These are phyloP conservation scores for Prunella vulgaris DNA, from an alignment of 257 asterid genomes.

Conservation along the genomic window DNA sequence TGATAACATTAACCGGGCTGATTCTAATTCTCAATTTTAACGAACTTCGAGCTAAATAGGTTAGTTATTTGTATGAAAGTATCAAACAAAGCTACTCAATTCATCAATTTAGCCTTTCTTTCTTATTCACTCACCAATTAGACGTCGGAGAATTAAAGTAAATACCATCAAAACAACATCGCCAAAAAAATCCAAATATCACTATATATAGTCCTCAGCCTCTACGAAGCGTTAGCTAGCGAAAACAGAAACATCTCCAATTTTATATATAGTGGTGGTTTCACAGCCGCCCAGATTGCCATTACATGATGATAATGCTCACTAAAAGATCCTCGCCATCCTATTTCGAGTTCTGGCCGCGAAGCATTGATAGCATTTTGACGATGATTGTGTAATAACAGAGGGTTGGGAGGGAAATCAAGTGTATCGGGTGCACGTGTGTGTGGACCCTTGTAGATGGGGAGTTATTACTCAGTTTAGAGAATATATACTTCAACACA, in stretches of 20 bases:
- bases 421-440: conserved; percentile 92
- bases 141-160: conserved; percentile 11
- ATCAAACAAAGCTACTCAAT: too few species aligned
- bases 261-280: conserved; percentile 87
- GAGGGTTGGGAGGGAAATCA: conserved; percentile 89
- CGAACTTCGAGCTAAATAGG: too few species aligned
- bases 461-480: conserved; percentile 72
- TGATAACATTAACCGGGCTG: too few species aligned
- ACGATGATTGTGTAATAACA: conserved; percentile 58
- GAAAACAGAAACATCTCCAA: conserved; percentile 32
- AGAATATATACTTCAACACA: conserved; percentile 83
- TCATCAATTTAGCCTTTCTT: not conserved
- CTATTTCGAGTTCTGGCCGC: conserved; percentile 66
- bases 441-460: conserved; percentile 72
- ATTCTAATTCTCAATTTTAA: too few species aligned
- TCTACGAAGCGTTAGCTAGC: conserved; percentile 52
- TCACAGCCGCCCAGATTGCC: conserved; percentile 88
- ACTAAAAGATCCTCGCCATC: conserved; percentile 47
- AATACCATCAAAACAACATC: too few species aligned
- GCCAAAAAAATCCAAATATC: conserved; percentile 35
- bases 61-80: too few species aligned
- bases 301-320: conserved; percentile 86
- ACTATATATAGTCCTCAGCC: conserved; percentile 42
- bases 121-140: conserved; percentile 20
- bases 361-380: conserved; percentile 64